Percentiles rank a stretch among this genome's conserved stretches.
These are phyloP conservation scores for Aureobasidium sp. DNA, from an alignment of 2,329 filamentous ascomycete species.

Conservation along the genomic window DNA sequence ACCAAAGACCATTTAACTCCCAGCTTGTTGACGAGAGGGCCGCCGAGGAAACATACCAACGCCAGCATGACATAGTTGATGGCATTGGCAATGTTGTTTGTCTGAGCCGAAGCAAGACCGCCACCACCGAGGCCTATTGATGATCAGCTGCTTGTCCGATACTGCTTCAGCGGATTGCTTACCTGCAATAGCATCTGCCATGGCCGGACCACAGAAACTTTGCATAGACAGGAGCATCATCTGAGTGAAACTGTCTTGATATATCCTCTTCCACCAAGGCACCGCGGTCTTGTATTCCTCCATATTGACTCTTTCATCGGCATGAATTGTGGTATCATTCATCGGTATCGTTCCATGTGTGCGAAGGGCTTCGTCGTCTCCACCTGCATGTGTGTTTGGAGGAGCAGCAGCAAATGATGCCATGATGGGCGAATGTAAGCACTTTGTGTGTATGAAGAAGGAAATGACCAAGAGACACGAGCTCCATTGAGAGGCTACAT, in stretches of 20 bases:
- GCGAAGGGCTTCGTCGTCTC: constrained; percentile 27
- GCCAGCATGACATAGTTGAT: constrained; percentile 14
- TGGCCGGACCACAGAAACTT: constrained; percentile 23
- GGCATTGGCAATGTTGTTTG: constrained; percentile 8
- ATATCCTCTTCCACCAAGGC: constrained; percentile 40
- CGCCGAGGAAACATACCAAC: constrained; percentile 9
- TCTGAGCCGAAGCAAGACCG: constrained; percentile 9
- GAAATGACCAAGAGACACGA: neutral
- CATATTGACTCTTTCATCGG: constrained; percentile 34
- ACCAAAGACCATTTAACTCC: constrained; percentile 15
- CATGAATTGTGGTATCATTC: constrained; percentile 19
- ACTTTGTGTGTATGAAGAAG: neutral
- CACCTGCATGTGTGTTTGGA: constrained; percentile 30
- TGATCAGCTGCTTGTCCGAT: neutral
- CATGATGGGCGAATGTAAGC: constrained; percentile 20
- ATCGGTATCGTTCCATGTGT: constrained; percentile 26
- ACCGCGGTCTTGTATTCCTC: constrained; percentile 26
- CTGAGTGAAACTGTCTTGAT: constrained; percentile 44
- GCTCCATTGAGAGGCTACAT: neutral
- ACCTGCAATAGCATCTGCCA: constrained; percentile 16
- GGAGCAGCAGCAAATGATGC: constrained; percentile 28
- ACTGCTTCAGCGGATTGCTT: neutral
- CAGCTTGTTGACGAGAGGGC: constrained; percentile 14
- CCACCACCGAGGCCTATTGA: constrained; percentile 13
- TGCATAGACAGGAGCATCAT: constrained; percentile 44